Evolutionary conservation across 2,329 filamentous ascomycete species (phyloP).

Genomic region (Tolypocladium capitatum): DNA sequence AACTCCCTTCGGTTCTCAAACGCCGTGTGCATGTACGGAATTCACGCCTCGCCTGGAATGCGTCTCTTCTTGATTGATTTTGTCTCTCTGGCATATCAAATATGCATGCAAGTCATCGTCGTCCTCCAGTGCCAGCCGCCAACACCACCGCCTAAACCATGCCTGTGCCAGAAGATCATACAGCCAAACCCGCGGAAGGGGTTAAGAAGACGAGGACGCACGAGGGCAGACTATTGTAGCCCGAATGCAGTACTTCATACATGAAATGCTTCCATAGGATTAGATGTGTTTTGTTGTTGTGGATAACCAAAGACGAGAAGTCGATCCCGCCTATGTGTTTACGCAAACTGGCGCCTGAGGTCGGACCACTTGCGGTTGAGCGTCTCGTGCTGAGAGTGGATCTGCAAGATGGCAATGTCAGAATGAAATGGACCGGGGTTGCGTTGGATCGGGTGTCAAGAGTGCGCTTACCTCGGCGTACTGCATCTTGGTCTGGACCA

Average conservation of each 20-base stretch:
- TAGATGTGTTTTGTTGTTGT: neutral
- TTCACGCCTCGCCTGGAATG: neutral
- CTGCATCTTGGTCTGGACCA: slow-evolving; percentile 89
- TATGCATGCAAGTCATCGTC: neutral
- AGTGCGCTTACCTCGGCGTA: slow-evolving; percentile 70
- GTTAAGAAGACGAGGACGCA: neutral
- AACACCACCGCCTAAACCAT: slow-evolving; percentile 3
- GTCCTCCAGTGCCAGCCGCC: neutral
- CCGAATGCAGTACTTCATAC: slow-evolving; percentile 9
- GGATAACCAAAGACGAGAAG: neutral
- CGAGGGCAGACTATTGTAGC: neutral
- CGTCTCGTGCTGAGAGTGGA: slow-evolving; percentile 57
- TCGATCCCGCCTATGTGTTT: neutral
- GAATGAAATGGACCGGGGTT: neutral
- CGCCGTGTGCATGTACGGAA: neutral
- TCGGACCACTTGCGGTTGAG: slow-evolving; percentile 68
- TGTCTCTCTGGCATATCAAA: slow-evolving; percentile 2
- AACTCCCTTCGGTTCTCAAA: neutral
- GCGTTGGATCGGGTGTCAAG: neutral
- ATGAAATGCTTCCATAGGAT: slow-evolving; percentile 7
- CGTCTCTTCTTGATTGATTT: slow-evolving; percentile 6
- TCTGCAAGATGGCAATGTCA: slow-evolving; percentile 29
- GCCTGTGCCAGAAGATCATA: slow-evolving; percentile 1
- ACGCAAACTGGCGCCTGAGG: slow-evolving; percentile 46
- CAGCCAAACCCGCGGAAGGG: neutral